These are phyloP conservation scores for Pisolithus thermaeus DNA, from an alignment of 1,284 basidiomycete genomes.

Conservation along the genomic window DNA sequence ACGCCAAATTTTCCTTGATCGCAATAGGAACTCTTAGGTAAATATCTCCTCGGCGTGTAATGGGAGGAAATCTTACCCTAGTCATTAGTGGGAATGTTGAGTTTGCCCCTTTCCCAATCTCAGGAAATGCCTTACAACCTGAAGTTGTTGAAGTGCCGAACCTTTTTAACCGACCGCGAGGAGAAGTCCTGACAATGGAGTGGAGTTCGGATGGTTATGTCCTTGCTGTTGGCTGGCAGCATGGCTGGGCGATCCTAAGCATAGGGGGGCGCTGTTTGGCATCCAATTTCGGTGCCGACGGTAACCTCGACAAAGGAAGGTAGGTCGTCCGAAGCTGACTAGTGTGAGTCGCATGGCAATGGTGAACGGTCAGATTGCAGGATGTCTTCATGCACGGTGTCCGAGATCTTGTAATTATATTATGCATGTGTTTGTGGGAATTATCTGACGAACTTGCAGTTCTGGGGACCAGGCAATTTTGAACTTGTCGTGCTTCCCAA, in stretches of 20 bases:
- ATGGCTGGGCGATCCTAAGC: slow-evolving; percentile 90
- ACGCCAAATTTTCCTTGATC: slow-evolving; percentile 79
- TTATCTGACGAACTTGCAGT: slow-evolving; percentile 41
- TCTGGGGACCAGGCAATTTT: slow-evolving; percentile 89
- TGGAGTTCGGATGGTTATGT: slow-evolving; percentile 97
- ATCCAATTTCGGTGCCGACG: slow-evolving; percentile 68
- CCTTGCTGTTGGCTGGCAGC: slow-evolving; percentile 90
- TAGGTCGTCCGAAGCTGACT: slow-evolving; percentile 22
- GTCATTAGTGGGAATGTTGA: slow-evolving; percentile 52
- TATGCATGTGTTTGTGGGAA: background rate
- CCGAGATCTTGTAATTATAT: slow-evolving; percentile 48
- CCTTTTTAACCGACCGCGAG: slow-evolving; percentile 54
- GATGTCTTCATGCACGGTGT: slow-evolving; percentile 86
- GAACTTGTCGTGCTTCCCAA: slow-evolving; percentile 73
- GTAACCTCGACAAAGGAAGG: slow-evolving; percentile 54
- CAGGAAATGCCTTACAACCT: slow-evolving; percentile 49
- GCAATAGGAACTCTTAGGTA: slow-evolving; percentile 77
- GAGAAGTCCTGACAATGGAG: slow-evolving; percentile 71
- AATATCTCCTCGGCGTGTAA: slow-evolving; percentile 17
- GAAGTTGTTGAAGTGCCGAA: slow-evolving; percentile 53
- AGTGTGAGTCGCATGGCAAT: background rate
- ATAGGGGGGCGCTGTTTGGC: slow-evolving; percentile 84
- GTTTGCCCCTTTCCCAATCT: slow-evolving; percentile 59
- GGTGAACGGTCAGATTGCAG: slow-evolving; percentile 51
- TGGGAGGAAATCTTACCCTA: background rate